Base-by-base conservation (phyloP, 306 rosid genomes). In the Phaseolus lunatus region DNA sequence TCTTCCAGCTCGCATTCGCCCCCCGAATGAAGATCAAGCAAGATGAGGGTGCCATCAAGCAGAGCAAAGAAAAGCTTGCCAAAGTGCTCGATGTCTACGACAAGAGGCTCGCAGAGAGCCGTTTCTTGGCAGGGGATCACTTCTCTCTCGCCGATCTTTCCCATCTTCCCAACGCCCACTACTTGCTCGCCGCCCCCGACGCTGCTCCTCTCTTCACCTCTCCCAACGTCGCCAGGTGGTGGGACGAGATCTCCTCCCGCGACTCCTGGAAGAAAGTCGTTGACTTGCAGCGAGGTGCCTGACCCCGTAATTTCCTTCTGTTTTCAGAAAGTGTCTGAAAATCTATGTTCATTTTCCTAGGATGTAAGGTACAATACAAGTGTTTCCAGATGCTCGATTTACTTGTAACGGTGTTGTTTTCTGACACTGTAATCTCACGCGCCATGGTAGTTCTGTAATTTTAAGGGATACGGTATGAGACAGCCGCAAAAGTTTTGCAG, bases 131-230 rank as follows among this genome's bases (percentile, higher is more conserved):
- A 0, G 97, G 98, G 0, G 90, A 93, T 15, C 84, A 91, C 4
- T 93, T 93, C 82, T 85, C 97, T 12, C 85, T 93, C 33, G 96
- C 98, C 0, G 98, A 93, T 35, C 98, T 91, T 62, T 93, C 96
- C 0, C 98, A 93, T 81, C 86, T 93, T 86, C 98, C 98, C 9
- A 93, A 93, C 78, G 41, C 86, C 0, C 92, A 93, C 4, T 93
- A 88, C 75, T 52, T 91, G 84, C 47, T 86, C 19, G 47, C 75
- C 52, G 72, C 64, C 9, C 73, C 57, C 26, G 81, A 9, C 80
- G 82, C 67, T 0, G 81, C 75, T 53, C 22, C 68, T 1, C 81
- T 89, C 27, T 86, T 91, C 75, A 65, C 86, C 65, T 85, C 89
- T 71, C 79, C 86, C 18, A 86, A 87, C 12, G 91, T 93, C 48